phyloP scores from a whole-genome alignment of 2,329 filamentous ascomycete genomes.

The Cylindrodendrum hubeiense region DNA sequence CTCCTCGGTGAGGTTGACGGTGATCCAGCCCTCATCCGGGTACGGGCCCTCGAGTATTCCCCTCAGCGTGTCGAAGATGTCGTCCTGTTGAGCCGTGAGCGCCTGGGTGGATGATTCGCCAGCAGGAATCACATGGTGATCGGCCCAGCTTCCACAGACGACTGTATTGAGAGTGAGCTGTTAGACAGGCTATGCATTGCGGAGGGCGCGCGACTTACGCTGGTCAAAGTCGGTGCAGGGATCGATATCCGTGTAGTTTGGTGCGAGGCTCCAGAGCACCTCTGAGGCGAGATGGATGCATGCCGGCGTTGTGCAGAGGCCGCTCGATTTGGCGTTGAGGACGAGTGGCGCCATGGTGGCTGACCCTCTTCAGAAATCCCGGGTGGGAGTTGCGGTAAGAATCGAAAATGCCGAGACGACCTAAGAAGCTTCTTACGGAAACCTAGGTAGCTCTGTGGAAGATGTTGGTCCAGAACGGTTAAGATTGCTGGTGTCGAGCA shows the following conservation, averaged over 20 bases:
- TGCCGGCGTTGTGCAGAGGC: conserved; percentile 40
- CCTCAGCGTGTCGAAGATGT: conserved; percentile 36
- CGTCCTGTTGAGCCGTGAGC: neutral
- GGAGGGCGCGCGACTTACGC: conserved; percentile 47
- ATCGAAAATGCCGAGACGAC: neutral
- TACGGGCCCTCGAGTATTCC: conserved; percentile 59
- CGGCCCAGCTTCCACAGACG: conserved; percentile 70
- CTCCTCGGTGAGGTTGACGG: conserved; percentile 35
- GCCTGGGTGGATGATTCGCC: conserved; percentile 60
- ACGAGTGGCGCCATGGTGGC: conserved; percentile 7
- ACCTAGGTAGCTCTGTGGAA: neutral
- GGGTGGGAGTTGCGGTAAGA: too few species aligned
- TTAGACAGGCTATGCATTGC: conserved; percentile 54
- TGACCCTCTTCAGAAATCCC: too few species aligned
- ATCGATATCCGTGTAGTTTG: conserved; percentile 71
- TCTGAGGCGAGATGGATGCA: conserved; percentile 49
- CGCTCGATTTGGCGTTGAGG: too few species aligned
- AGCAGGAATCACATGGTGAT: conserved; percentile 72
- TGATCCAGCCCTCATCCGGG: conserved; percentile 42
- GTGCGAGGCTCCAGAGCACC: conserved; percentile 45
- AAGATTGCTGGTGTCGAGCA: too few species aligned
- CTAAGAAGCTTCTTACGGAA: neutral
- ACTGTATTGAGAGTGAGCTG: conserved; percentile 4
- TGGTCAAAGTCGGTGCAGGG: conserved; percentile 78
- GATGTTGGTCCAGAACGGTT: neutral